These are phyloP conservation scores for Candida labiduridarum DNA, from an alignment of 1,139 yeast genomes.

Conservation along the genomic window DNA sequence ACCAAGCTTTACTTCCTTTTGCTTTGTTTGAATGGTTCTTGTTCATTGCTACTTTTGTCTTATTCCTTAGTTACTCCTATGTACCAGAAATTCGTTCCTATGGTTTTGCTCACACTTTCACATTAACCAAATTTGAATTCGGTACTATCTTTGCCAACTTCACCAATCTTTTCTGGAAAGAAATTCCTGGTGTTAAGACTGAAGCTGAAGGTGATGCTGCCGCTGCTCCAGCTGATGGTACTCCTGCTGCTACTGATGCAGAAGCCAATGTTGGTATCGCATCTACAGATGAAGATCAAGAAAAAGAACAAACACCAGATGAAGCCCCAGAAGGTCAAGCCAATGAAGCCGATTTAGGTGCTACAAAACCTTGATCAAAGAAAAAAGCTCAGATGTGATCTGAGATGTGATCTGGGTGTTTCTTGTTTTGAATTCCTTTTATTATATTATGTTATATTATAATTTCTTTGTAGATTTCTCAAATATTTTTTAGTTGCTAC, in stretches of 20 bases:
- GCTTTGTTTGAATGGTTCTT: conserved; percentile 32
- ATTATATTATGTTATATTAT: neutral
- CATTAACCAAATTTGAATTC: conserved; percentile 8
- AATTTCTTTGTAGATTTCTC: neutral
- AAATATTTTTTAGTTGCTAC: neutral
- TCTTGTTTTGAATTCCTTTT: neutral
- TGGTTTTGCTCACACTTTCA: conserved; percentile 9
- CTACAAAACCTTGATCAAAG: neutral
- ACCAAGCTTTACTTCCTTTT: conserved; percentile 34
- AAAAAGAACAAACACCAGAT: neutral
- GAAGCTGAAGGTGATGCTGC: neutral
- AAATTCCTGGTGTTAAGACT: neutral
- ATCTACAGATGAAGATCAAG: conserved; percentile 2
- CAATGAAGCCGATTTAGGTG: neutral
- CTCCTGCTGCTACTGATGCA: neutral
- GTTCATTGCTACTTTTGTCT: conserved; percentile 24
- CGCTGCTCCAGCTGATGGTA: neutral
- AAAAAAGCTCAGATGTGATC: too few relatives aligned
- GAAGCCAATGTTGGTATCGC: neutral
- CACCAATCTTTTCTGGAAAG: neutral
- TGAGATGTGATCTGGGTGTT: neutral
- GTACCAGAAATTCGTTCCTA: conserved; percentile 22
- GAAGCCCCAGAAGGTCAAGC: neutral
- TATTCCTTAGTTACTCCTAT: conserved; percentile 23
- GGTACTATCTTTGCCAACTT: conserved; percentile 15